These are phyloP conservation scores for Purshia tridentata DNA, from an alignment of 306 rosid genomes.

Conservation along the genomic window DNA sequence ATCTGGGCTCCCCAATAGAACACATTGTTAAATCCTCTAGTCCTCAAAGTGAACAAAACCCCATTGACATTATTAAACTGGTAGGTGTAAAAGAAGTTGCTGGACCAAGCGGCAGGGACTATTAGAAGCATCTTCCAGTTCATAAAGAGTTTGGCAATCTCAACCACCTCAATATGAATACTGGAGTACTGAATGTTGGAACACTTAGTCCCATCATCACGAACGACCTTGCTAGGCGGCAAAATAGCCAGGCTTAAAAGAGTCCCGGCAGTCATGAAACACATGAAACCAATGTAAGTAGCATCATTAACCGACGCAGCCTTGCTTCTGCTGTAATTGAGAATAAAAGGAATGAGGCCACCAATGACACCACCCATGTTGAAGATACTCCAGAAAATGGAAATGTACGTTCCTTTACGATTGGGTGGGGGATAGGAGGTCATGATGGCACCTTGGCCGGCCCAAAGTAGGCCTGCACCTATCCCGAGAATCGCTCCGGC, in stretches of 20 bases:
- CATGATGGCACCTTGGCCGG: slow-evolving; percentile 88
- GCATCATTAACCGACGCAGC: slow-evolving; percentile 79
- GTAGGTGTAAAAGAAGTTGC: slow-evolving; percentile 82
- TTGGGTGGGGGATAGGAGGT: slow-evolving; percentile 79
- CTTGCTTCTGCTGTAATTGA: slow-evolving; percentile 48
- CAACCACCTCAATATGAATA: slow-evolving; percentile 42
- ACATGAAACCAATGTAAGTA: slow-evolving; percentile 85
- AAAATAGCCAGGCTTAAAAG: slow-evolving; percentile 52
- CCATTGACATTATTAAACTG: slow-evolving; percentile 81
- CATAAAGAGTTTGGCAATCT: slow-evolving; percentile 50
- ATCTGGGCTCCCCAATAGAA: slow-evolving; percentile 96
- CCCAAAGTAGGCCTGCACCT: slow-evolving; percentile 92
- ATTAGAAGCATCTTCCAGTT: slow-evolving; percentile 88
- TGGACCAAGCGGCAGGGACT: slow-evolving; percentile 79
- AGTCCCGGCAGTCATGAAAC: slow-evolving; percentile 63
- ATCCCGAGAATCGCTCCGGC: slow-evolving; percentile 72
- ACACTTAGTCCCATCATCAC: slow-evolving; percentile 71
- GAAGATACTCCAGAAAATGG: slow-evolving; percentile 89
- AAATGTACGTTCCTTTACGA: slow-evolving; percentile 78
- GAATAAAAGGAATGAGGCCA: slow-evolving; percentile 69
- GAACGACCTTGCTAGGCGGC: slow-evolving; percentile 64
- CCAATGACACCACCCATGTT: slow-evolving; percentile 94
- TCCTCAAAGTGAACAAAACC: slow-evolving; percentile 63
- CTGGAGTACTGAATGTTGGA: slow-evolving; percentile 59
- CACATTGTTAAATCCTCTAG: slow-evolving; percentile 87